Percentiles rank a stretch among this genome's conserved stretches.
Conservation (phyloP, 768 basidiomycete genomes). For the Suillus cothurnatus region DNA sequence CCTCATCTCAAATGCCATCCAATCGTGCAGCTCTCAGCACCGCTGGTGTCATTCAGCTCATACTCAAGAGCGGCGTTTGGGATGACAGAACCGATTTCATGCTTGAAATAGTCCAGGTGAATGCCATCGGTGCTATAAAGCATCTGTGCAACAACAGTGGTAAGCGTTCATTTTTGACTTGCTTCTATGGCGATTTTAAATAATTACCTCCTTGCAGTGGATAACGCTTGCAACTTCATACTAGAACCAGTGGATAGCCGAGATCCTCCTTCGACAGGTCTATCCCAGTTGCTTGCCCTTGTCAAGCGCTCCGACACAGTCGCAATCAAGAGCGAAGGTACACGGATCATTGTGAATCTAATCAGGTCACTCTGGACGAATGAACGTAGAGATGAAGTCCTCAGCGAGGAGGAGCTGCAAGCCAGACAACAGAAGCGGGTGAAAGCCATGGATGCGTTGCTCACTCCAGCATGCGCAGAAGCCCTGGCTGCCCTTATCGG, state of each 20-base stretch:
- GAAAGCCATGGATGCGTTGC: constrained; percentile 53
- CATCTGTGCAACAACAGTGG: constrained; percentile 81
- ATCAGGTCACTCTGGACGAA: constrained; percentile 76
- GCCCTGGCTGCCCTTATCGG: constrained; percentile 73
- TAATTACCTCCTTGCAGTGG: constrained; percentile 34
- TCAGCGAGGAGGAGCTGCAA: constrained; percentile 35
- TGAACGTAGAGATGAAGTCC: constrained; percentile 37
- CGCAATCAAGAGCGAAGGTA: constrained; percentile 86
- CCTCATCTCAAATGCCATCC: constrained; percentile 53
- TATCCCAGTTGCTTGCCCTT: constrained; percentile 73
- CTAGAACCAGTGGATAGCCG: constrained; percentile 39
- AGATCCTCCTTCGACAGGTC: constrained; percentile 44
- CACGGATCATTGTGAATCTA: constrained; percentile 85
- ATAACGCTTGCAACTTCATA: constrained; percentile 54
- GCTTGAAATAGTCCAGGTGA: constrained; percentile 84
- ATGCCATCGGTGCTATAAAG: constrained; percentile 86
- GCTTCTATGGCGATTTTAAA: constrained; percentile 44
- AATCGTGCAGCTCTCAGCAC: constrained; percentile 64
- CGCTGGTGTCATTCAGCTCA: constrained; percentile 61
- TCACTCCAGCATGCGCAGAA: constrained; percentile 55
- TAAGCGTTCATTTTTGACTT: constrained; percentile 36
- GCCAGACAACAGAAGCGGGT: constrained; percentile 52
- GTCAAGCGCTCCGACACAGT: constrained; percentile 78
- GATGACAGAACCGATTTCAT: constrained; percentile 71
- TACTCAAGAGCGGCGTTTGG: constrained; percentile 70